Evolutionary conservation across 2,329 filamentous ascomycete genomes (phyloP), one percentile per base, ranked within the genome.

Genomic region (Parastagonospora avenae): DNA sequence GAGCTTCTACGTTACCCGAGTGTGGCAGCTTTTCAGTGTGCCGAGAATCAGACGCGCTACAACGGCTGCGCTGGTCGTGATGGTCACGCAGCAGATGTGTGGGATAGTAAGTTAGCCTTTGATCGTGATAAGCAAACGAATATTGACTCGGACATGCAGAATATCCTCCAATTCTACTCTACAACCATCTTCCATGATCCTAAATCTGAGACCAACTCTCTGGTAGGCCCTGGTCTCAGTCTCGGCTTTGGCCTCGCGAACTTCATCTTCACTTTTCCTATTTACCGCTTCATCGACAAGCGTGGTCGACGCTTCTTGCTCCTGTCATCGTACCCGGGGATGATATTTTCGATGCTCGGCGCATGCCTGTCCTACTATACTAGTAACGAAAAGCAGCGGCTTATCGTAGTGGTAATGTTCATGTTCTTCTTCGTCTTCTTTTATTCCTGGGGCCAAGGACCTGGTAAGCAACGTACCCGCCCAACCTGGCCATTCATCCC

Each of bases 51-150:
- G 43, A 27, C 33, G 43, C n/a, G 43, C 43, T 8, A 46, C 43
- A 4, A 30, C 28, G 3, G 43, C 43, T 1, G 27, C 33, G 6
- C 28, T 46, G 8, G 43, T 46, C 8, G 27, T 46, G 24, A 46
- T 46, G 43, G 29, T 35, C n/a, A 31, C 33, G 11, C 43, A 46
- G 28, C 43, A 46, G 12, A 46, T 46, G 43, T 46, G 43, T 31
- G 43, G 43, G 8, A 46, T 43, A n/a, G 43, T 46, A 38, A 15
- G 43, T 38, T 15, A 2, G 15, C 15, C 12, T 15, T 15, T 14
- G 6, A 12, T 37, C 19, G 5, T 5, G 3, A 5, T 5, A 24
- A 24, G 14, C 14, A 16, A 16, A 16, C 12, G 4, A 16, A 37
- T 8, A 16, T 9, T 16, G 35, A 37, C 14, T 15, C 14, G n/a